A percentile compares a stretch with the other conserved stretches of the same genome.
phyloP scores from a whole-genome alignment of 2,329 filamentous ascomycete species.

The Clarireedia homoeocarpa region DNA sequence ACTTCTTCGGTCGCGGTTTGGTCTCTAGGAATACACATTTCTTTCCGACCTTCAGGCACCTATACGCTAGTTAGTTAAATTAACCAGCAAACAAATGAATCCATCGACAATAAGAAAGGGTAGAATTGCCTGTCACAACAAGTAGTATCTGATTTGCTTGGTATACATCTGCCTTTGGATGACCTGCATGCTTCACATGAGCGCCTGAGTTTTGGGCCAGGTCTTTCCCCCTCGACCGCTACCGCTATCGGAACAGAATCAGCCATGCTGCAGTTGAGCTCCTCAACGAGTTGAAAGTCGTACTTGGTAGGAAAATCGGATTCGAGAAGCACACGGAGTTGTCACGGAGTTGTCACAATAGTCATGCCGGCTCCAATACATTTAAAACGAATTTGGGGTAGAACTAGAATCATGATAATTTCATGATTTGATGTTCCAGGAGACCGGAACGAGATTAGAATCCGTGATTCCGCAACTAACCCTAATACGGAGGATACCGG shows the following conservation, averaged over 20 bases:
- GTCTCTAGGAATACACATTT: slow-evolving; percentile 40
- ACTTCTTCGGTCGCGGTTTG: slow-evolving; percentile 40
- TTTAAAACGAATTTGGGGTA: not conserved
- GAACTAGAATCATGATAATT: not conserved
- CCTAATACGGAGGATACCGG: no score
- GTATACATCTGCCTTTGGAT: slow-evolving; percentile 46
- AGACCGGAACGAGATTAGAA: not conserved
- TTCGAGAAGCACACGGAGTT: not conserved
- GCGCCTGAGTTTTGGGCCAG: slow-evolving; percentile 9
- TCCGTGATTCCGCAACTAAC: slow-evolving; percentile 3
- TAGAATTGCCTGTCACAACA: slow-evolving; percentile 48
- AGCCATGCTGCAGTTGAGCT: not conserved
- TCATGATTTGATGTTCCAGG: not conserved
- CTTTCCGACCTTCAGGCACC: slow-evolving; percentile 14
- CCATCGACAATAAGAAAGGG: slow-evolving; percentile 28
- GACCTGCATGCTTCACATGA: slow-evolving; percentile 46
- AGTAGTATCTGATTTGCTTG: slow-evolving; percentile 36
- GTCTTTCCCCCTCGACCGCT: not conserved
- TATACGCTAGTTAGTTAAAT: not conserved
- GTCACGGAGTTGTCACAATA: not conserved
- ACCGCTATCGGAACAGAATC: not conserved
- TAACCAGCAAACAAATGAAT: slow-evolving; percentile 39
- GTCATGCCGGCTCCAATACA: not conserved
- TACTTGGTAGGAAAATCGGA: not conserved
- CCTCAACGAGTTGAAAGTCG: not conserved